Percentiles rank a stretch among this genome's conserved stretches.
Conservation (phyloP, 202 grass and related monocot species). For the Alloteropsis angusta region DNA sequence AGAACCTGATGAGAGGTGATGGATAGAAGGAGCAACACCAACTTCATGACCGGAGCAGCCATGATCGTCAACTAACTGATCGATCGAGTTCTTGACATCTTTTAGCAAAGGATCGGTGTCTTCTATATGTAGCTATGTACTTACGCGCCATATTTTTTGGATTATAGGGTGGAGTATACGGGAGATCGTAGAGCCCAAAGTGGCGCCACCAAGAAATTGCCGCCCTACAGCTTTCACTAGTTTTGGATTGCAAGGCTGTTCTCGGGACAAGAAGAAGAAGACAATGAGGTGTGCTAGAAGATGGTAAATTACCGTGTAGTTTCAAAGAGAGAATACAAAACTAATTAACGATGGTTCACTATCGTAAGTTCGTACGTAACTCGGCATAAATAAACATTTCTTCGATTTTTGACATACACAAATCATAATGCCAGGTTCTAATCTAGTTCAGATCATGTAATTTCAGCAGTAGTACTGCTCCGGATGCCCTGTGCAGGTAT, state of each 20-base stretch:
- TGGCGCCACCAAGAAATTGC: too few relatives aligned
- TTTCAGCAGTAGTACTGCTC: too few relatives aligned
- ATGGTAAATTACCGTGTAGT: neutral
- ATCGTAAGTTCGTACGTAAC: too few relatives aligned
- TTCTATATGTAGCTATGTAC: neutral
- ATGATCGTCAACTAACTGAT: neutral
- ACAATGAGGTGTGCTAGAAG: neutral
- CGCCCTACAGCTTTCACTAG: neutral
- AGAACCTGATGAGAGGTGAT: neutral
- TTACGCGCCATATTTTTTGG: neutral
- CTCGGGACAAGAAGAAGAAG: neutral
- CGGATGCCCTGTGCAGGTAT: too few relatives aligned
- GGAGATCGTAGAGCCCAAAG: neutral
- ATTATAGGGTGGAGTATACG: neutral
- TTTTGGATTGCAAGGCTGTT: neutral
- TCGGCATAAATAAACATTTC: too few relatives aligned
- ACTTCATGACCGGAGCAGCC: neutral
- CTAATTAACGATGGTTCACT: too few relatives aligned
- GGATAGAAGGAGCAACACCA: neutral
- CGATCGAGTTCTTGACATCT: too few relatives aligned
- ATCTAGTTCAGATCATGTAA: too few relatives aligned
- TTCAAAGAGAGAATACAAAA: neutral
- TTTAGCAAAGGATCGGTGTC: neutral
- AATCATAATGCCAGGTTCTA: too few relatives aligned
- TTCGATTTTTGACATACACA: too few relatives aligned